These are phyloP conservation scores for Halophytophthora polymorphica DNA, from an alignment of 352 stramenopile genomes.

Conservation along the genomic window DNA sequence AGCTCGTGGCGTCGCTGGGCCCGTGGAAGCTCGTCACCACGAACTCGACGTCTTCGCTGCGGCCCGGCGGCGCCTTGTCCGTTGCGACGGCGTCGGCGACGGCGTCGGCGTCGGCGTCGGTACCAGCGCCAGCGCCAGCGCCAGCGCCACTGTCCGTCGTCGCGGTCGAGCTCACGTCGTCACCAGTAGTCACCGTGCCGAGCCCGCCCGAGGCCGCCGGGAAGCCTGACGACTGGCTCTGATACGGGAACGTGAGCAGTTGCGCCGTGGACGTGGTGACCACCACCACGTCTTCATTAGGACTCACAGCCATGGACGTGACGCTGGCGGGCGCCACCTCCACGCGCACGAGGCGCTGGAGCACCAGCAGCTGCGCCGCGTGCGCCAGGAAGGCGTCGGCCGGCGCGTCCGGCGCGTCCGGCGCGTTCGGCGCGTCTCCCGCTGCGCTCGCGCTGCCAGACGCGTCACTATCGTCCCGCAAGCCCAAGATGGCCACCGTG, in stretches of 20 bases:
- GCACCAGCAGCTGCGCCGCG: slow-evolving; percentile 36
- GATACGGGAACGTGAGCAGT: slow-evolving; percentile 73
- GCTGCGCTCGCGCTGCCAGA: slow-evolving; percentile 24
- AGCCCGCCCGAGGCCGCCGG: slow-evolving; percentile 7
- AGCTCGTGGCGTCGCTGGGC: slow-evolving; percentile 34
- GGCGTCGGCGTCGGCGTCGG: slow-evolving; percentile 4
- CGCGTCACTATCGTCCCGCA: slow-evolving; percentile 34
- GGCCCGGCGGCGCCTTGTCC: slow-evolving; percentile 15
- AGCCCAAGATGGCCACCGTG: slow-evolving; percentile 61
- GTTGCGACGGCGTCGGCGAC: not conserved
- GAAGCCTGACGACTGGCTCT: slow-evolving; percentile 30
- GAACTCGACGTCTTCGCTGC: slow-evolving; percentile 68
- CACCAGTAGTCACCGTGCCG: slow-evolving; percentile 5
- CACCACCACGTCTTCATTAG: slow-evolving; percentile 73
- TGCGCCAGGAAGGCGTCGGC: slow-evolving; percentile 23
- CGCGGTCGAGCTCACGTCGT: slow-evolving; percentile 5
- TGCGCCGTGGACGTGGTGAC: slow-evolving; percentile 61
- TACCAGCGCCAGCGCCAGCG: slow-evolving; percentile 10
- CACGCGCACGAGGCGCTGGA: slow-evolving; percentile 62
- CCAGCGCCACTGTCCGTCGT: slow-evolving; percentile 18
- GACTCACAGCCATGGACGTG: slow-evolving; percentile 60
- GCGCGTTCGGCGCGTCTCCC: slow-evolving; percentile 7
- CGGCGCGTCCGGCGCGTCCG: slow-evolving; percentile 1
- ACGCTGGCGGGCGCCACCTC: slow-evolving; percentile 44
- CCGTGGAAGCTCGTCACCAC: slow-evolving; percentile 73